Evolutionary conservation across 164 flowering plant species (phyloP).

Genomic region (Nymphaea colorata): DNA sequence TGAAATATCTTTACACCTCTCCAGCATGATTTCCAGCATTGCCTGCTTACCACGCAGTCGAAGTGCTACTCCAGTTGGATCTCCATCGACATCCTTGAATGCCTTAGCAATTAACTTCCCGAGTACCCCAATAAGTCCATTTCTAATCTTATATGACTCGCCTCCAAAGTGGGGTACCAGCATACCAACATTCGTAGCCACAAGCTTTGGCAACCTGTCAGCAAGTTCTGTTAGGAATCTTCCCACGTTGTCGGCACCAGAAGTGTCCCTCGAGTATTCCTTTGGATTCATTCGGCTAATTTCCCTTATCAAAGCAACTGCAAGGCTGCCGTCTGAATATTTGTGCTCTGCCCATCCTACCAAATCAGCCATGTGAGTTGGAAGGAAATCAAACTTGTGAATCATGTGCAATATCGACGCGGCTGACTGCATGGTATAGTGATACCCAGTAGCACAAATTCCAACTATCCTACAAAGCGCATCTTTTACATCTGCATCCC

Average conservation of each 20-base stretch:
- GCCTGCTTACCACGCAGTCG: constrained; percentile 89
- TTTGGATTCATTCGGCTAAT: constrained; percentile 82
- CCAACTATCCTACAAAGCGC: constrained; percentile 82
- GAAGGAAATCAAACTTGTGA: constrained; percentile 74
- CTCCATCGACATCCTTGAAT: constrained; percentile 73
- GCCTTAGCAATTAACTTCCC: constrained; percentile 84
- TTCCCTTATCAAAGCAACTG: constrained; percentile 62
- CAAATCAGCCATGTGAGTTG: constrained; percentile 64
- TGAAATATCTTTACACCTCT: constrained; percentile 84
- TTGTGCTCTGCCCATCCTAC: constrained; percentile 71
- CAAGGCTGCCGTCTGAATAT: constrained; percentile 78
- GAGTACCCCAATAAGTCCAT: constrained; percentile 83
- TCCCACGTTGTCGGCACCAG: constrained; percentile 91
- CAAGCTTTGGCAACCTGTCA: constrained; percentile 70
- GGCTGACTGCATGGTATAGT: constrained; percentile 62
- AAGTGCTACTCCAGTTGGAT: constrained; percentile 61
- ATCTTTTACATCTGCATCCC: constrained; percentile 64
- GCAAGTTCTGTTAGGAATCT: constrained; percentile 88
- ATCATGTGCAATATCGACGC: constrained; percentile 81
- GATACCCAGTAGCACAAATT: constrained; percentile 79
- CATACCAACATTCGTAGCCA: constrained; percentile 72
- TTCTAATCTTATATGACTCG: constrained; percentile 94
- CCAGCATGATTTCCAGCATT: constrained; percentile 88
- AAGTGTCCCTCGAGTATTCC: constrained; percentile 74
- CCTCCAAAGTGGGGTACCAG: constrained; percentile 94